phyloP scores from a whole-genome alignment of 169 alveolate genomes.

The Babesia bovis region DNA sequence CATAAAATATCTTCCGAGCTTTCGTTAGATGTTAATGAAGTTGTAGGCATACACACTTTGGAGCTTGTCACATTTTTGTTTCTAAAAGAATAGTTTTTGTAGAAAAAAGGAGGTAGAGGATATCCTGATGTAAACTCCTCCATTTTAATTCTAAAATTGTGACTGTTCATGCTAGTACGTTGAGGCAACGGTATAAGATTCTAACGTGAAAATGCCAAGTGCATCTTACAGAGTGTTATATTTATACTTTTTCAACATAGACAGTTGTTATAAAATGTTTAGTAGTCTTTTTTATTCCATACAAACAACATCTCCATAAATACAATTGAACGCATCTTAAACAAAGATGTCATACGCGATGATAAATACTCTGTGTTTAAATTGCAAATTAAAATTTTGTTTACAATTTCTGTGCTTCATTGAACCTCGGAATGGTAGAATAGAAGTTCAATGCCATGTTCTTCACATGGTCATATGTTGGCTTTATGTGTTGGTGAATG shows the following conservation, averaged over 20 bases:
- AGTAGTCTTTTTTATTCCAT: too few relatives aligned
- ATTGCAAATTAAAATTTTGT: neutral
- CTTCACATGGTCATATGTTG: slow-evolving; percentile 3
- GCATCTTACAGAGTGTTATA: too few relatives aligned
- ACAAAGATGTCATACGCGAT: too few relatives aligned
- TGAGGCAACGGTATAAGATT: too few relatives aligned
- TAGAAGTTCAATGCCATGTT: slow-evolving; percentile 8
- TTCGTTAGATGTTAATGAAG: neutral
- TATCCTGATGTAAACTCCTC: slow-evolving; percentile 67
- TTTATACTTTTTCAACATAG: too few relatives aligned
- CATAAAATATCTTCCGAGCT: neutral
- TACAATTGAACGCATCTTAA: too few relatives aligned
- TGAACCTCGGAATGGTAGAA: slow-evolving; percentile 48
- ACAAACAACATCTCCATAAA: too few relatives aligned
- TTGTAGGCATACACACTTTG: neutral
- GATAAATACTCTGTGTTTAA: too few relatives aligned
- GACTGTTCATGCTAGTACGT: too few relatives aligned
- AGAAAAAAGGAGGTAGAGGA: slow-evolving; percentile 78
- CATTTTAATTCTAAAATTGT: slow-evolving; percentile 21
- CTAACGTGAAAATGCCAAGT: too few relatives aligned
- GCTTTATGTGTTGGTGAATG: slow-evolving; percentile 40
- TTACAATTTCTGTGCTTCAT: slow-evolving; percentile 41
- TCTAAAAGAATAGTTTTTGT: slow-evolving; percentile 59
- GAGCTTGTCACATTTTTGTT: neutral
- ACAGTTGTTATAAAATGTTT: too few relatives aligned